Evolutionary conservation across 148 eudicot species (phyloP), one percentile per base, ranked within the genome.

Genomic region (Rhododendron simsii): DNA sequence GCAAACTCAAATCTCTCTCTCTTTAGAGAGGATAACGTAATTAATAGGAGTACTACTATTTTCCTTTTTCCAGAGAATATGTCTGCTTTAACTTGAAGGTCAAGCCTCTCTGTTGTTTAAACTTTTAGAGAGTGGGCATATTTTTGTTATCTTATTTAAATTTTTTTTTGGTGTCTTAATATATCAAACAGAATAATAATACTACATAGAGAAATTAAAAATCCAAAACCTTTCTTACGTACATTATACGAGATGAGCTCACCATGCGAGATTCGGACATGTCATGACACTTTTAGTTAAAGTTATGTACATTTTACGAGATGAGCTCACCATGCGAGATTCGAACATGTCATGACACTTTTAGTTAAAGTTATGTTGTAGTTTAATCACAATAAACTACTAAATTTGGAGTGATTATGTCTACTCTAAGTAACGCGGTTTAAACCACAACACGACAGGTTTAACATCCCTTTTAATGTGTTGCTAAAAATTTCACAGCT

Each of bases 61-160:
- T 79, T 48, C 20, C 15, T 16, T 13, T 53, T 14, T 18, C 44
- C 53, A 18, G 67, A 81, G 83, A 51, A 81, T 53, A 81, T 53
- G 4, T 53, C 67, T 33, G 44, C 55, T 81, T 81, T 53, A n/a
- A 51, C 83, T 81, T 53, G 65, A 53, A 59, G 13, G 21, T 4
- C 26, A 48, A 81, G 83, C 65, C 82, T 50, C 82, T 51, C 83
- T 53, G 44, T 51, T 81, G 83, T 81, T 81, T 53, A 0, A 65
- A 11, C 73, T 26, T 67, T 26, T 67, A n/a, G 30, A n/a, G 33
- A 67, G 33, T 67, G 73, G 73, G 73, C 35, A 67, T 67, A n/a
- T 26, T 67, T n/a, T 11, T 26, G 33, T 20, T 20, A 20, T 59
- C 3, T 55, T 5, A 5, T 16, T 55, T 3, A 53, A 16, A 0